These are phyloP conservation scores for Penicillium sp. DNA, from an alignment of 2,329 filamentous ascomycete species.

Conservation along the genomic window DNA sequence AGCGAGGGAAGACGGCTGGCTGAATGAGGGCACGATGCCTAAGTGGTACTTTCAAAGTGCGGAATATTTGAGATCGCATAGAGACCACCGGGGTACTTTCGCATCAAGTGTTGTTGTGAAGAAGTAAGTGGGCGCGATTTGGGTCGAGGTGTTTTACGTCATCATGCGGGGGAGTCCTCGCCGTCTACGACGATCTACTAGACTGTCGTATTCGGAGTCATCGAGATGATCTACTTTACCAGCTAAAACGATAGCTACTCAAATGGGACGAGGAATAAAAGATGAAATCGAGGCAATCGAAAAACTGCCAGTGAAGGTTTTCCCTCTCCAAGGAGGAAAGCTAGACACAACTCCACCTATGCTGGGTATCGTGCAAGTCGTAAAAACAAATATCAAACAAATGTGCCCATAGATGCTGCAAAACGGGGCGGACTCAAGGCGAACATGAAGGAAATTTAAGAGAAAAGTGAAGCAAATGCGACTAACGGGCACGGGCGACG, in stretches of 20 bases:
- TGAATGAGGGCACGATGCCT: conserved; percentile 18
- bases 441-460: not conserved
- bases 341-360: conserved; percentile 6
- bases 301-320: not conserved
- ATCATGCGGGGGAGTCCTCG: conserved; percentile 28
- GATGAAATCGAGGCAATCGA: not conserved
- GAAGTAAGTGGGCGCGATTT: conserved; percentile 8
- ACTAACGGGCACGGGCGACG: conserved; percentile 22
- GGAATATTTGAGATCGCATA: conserved; percentile 30
- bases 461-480: conserved; percentile 18
- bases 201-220: not conserved
- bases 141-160: conserved; percentile 27
- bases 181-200: not conserved
- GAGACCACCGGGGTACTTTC: conserved; percentile 7
- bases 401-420: not conserved
- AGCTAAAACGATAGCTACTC: not conserved
- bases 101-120: not conserved
- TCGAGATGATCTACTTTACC: not conserved
- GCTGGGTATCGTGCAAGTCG: conserved; percentile 7
- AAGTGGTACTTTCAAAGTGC: conserved; percentile 21
- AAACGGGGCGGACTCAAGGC: not conserved
- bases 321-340: not conserved
- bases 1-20: conserved; percentile 21
- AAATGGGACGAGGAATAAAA: not conserved
- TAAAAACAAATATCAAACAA: not conserved